phyloP scores from a whole-genome alignment of 106 monocot genomes.

The Allium cepa region DNA sequence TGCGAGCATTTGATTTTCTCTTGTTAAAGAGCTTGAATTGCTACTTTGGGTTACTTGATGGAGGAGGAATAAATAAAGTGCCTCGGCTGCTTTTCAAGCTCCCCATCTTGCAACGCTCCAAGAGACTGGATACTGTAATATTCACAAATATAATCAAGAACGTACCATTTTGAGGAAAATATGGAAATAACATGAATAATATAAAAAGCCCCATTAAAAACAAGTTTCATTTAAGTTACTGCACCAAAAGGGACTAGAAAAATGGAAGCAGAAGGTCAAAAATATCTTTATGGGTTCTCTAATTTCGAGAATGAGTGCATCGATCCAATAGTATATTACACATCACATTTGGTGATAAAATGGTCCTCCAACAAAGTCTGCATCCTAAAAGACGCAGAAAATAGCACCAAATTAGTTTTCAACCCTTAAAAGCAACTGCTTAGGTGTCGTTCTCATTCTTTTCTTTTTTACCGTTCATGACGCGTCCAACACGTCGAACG shows the following conservation, averaged over 20 bases:
- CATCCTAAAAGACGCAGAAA: no score
- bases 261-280: conserved; percentile 93
- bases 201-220: not conserved
- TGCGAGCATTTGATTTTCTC: conserved; percentile 88
- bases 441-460: no score
- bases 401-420: no score
- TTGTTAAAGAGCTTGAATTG: conserved; percentile 89
- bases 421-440: conserved; percentile 6
- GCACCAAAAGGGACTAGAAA: no score
- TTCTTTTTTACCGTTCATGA: no score
- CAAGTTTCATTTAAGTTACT: not conserved
- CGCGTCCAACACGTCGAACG: no score
- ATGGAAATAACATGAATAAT: not conserved
- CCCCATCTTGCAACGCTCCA: conserved; percentile 96
- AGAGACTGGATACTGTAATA: conserved; percentile 63
- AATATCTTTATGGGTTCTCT: conserved; percentile 98
- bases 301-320: conserved; percentile 83
- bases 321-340: conserved; percentile 93
- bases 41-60: conserved; percentile 95
- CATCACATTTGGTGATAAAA: conserved; percentile 89
- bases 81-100: conserved; percentile 96
- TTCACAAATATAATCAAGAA: no score
- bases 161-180: not conserved
- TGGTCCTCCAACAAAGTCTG: conserved; percentile 92
- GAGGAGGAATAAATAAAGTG: conserved; percentile 94